A percentile compares a stretch with the other conserved stretches of the same genome.
phyloP scores from a whole-genome alignment of 176 grass and related monocot genomes.

The Triticum monococcum region DNA sequence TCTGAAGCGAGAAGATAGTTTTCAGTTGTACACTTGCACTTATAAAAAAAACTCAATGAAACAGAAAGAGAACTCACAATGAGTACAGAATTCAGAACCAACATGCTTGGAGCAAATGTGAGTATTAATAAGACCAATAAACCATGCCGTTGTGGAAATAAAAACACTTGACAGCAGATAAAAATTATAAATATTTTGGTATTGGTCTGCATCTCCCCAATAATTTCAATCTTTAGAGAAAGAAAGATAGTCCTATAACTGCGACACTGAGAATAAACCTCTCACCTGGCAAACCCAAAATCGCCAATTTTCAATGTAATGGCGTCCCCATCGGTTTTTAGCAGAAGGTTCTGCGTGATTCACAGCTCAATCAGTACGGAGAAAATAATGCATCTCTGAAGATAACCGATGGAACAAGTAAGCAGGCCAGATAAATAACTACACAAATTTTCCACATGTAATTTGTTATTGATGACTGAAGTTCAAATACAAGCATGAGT shows the following conservation, averaged over 20 bases:
- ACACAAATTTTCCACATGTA: neutral
- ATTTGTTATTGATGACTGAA: neutral
- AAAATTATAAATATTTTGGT: neutral
- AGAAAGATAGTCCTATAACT: neutral
- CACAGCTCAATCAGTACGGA: conserved; percentile 22
- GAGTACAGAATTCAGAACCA: conserved; percentile 17
- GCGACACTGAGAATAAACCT: neutral
- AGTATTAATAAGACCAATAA: neutral
- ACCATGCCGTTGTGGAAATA: neutral
- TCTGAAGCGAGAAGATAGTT: conserved; percentile 22
- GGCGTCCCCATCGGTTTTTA: conserved; percentile 45
- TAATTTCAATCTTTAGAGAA: neutral
- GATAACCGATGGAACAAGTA: neutral
- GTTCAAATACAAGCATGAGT: neutral
- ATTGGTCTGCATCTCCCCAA: neutral
- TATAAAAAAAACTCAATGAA: neutral
- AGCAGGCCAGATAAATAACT: conserved; percentile 8
- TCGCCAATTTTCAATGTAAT: conserved; percentile 67
- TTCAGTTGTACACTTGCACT: conserved; percentile 11
- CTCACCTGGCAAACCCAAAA: conserved; percentile 76
- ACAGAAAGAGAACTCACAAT: neutral
- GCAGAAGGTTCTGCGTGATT: conserved; percentile 66
- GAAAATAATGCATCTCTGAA: neutral
- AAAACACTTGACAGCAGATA: neutral
- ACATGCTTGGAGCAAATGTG: neutral